These are phyloP conservation scores for Lumnitzera littorea DNA, from an alignment of 345 rosid genomes.

Conservation along the genomic window DNA sequence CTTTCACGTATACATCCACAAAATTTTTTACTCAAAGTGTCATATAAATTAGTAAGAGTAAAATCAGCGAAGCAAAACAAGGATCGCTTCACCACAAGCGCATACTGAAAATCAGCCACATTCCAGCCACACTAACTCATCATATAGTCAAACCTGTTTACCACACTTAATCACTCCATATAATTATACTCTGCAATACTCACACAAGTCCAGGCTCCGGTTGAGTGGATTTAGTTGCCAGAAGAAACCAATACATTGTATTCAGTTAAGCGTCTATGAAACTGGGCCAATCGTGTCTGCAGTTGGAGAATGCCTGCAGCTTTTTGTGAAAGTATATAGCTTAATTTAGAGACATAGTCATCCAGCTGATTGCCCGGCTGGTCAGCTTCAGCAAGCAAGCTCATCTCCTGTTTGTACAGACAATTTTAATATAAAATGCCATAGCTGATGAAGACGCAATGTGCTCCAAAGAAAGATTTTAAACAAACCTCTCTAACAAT, in stretches of 20 bases:
- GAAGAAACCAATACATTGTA: slow-evolving; percentile 37
- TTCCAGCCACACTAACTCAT: no score
- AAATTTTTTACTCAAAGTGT: no score
- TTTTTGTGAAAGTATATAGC: slow-evolving; percentile 46
- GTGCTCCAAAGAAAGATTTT: slow-evolving; percentile 4
- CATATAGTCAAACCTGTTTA: no score
- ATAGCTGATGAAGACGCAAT: neutral
- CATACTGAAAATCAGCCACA: no score
- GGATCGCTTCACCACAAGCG: no score
- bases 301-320: slow-evolving; percentile 52
- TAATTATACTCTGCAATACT: no score
- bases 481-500: slow-evolving; percentile 41
- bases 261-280: slow-evolving; percentile 43
- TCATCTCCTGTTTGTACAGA: slow-evolving; percentile 42
- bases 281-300: slow-evolving; percentile 40
- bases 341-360: slow-evolving; percentile 40
- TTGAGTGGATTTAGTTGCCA: neutral
- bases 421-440: slow-evolving; percentile 3
- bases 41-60: no score
- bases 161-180: no score
- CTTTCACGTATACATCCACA: no score
- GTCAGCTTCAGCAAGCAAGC: slow-evolving; percentile 48
- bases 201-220: no score
- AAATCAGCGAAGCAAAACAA: no score
- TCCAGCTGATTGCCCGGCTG: slow-evolving; percentile 57